Evolutionary conservation across 2,329 filamentous ascomycete genomes (phyloP).

Genomic region (Trichoderma hamatum): DNA sequence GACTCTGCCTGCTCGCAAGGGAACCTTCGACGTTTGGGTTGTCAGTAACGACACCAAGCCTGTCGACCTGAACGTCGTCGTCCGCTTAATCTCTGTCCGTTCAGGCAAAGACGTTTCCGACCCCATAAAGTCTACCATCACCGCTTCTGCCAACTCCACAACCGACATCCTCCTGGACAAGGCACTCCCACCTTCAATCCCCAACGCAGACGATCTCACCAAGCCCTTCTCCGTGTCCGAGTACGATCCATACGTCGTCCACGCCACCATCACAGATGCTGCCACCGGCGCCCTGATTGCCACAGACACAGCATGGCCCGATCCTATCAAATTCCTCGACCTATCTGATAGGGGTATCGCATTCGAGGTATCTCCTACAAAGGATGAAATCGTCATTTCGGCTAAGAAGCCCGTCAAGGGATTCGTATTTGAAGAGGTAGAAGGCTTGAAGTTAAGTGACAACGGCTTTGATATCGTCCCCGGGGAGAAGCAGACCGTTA

Average conservation of each 20-base stretch:
- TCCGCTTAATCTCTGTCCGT: slow-evolving; percentile 48
- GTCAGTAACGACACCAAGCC: slow-evolving; percentile 38
- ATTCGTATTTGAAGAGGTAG: slow-evolving; percentile 55
- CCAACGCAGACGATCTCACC: slow-evolving; percentile 5
- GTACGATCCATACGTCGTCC: slow-evolving; percentile 52
- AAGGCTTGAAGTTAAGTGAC: slow-evolving; percentile 53
- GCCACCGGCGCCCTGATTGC: slow-evolving; percentile 45
- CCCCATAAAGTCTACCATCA: slow-evolving; percentile 33
- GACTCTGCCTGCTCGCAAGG: slow-evolving; percentile 41
- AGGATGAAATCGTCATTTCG: slow-evolving; percentile 37
- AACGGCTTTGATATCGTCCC: slow-evolving; percentile 63
- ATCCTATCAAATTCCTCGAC: slow-evolving; percentile 63
- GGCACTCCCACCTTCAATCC: slow-evolving; percentile 22
- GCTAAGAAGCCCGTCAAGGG: slow-evolving; percentile 58
- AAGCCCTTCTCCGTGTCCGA: slow-evolving; percentile 40
- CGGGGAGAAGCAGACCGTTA: slow-evolving; percentile 40
- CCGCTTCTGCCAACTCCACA: slow-evolving; percentile 42
- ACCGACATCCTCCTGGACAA: slow-evolving; percentile 41
- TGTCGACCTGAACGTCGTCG: slow-evolving; percentile 35
- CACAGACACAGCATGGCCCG: slow-evolving; percentile 60
- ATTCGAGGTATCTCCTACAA: slow-evolving; percentile 37
- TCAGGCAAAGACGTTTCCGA: slow-evolving; percentile 43
- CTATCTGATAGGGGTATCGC: slow-evolving; percentile 47
- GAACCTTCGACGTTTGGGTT: slow-evolving; percentile 49
- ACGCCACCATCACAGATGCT: slow-evolving; percentile 44